phyloP scores from a whole-genome alignment of 1,284 basidiomycete species.

The Cryptococcus sp. region DNA sequence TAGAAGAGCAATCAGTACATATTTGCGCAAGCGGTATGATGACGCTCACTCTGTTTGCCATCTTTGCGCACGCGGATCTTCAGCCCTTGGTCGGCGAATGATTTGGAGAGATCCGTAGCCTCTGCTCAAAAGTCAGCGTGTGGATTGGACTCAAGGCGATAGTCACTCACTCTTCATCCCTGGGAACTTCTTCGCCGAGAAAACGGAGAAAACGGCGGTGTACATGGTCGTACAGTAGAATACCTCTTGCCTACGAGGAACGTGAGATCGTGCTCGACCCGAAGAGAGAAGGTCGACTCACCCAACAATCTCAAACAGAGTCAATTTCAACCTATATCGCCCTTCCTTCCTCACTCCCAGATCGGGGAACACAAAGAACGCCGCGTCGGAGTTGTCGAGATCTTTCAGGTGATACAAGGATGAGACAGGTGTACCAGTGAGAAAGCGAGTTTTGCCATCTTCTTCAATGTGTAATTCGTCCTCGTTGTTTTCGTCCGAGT shows the following conservation, averaged over 20 bases:
- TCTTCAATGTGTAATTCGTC: conserved; percentile 91
- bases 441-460: conserved; percentile 66
- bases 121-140: conserved; percentile 56
- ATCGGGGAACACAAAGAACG: conserved; percentile 88
- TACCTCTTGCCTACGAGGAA: conserved; percentile 65
- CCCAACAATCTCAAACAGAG: conserved; percentile 90
- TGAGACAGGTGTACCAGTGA: conserved; percentile 67
- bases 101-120: conserved; percentile 81
- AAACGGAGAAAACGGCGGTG: conserved; percentile 69
- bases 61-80: conserved; percentile 90
- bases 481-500: conserved; percentile 58
- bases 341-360: conserved; percentile 88
- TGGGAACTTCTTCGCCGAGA: conserved; percentile 91
- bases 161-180: conserved; percentile 76
- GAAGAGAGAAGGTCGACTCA: conserved; percentile 54
- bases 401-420: conserved; percentile 95
- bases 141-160: background rate
- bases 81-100: conserved; percentile 86
- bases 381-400: conserved; percentile 79
- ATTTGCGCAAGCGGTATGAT: background rate
- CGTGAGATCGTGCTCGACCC: background rate
- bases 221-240: conserved; percentile 85
- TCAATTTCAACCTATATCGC: conserved; percentile 80
- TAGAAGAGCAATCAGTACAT: background rate
- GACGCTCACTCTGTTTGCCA: conserved; percentile 50